A percentile compares a stretch with the other conserved stretches of the same genome.
Conservation (phyloP, 148 eudicot species). For the Drosera capensis region DNA sequence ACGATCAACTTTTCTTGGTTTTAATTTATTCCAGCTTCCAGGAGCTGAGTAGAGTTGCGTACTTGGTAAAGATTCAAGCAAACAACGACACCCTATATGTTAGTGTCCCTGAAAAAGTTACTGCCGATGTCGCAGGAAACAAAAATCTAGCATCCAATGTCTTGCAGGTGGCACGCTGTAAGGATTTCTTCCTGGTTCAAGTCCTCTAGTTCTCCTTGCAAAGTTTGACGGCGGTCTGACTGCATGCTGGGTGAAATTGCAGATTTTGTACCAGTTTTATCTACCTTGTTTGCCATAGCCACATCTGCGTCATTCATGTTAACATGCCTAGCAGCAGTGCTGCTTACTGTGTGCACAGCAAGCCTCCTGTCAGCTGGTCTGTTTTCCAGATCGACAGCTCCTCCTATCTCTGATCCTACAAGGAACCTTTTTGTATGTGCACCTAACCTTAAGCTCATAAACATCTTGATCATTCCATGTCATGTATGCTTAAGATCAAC, state of each 20-base stretch:
- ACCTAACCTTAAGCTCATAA: background rate
- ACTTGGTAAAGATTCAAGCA: slow-evolving; percentile 31
- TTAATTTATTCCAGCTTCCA: slow-evolving; percentile 31
- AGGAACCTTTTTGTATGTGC: slow-evolving; percentile 69
- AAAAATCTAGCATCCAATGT: slow-evolving; percentile 60
- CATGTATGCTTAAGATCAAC: background rate
- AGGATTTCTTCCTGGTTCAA: slow-evolving; percentile 16
- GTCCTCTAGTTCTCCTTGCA: no score
- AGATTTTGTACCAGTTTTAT: slow-evolving; percentile 64
- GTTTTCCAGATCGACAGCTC: slow-evolving; percentile 36
- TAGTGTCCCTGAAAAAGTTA: slow-evolving; percentile 63
- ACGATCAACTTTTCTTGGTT: background rate
- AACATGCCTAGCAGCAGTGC: slow-evolving; percentile 48
- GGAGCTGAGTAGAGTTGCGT: slow-evolving; percentile 29
- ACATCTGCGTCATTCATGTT: slow-evolving; percentile 56
- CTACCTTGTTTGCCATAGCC: slow-evolving; percentile 32
- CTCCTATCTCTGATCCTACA: slow-evolving; percentile 51
- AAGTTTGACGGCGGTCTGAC: no score
- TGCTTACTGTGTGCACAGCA: slow-evolving; percentile 69
- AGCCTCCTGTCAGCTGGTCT: slow-evolving; percentile 56
- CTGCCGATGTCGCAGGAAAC: slow-evolving; percentile 86
- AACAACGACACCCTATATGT: slow-evolving; percentile 21
- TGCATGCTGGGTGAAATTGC: slow-evolving; percentile 10
- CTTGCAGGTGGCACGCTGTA: slow-evolving; percentile 75
- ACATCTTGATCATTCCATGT: background rate